Percentiles rank a stretch among this genome's conserved stretches.
These are phyloP conservation scores for Fusarium coicis DNA, from an alignment of 2,329 filamentous ascomycete species.

Conservation along the genomic window DNA sequence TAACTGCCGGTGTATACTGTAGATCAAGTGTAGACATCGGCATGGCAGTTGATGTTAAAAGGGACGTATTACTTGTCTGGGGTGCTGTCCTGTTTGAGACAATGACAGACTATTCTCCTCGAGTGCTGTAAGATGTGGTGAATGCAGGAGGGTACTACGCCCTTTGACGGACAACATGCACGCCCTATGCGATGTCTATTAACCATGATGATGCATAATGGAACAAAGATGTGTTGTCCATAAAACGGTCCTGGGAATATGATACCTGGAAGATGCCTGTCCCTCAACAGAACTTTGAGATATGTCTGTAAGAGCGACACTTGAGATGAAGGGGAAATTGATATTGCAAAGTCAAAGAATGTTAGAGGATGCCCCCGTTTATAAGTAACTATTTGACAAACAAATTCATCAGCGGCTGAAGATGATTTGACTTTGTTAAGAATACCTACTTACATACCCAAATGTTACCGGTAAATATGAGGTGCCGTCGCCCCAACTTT, in stretches of 20 bases:
- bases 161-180: background rate
- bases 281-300: background rate
- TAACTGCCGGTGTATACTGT: background rate
- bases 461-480: background rate
- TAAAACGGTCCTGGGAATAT: background rate
- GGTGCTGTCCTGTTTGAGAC: background rate
- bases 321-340: background rate
- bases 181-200: background rate
- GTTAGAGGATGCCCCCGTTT: background rate
- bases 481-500: constrained; percentile 33
- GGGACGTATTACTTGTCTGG: background rate
- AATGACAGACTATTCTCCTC: background rate
- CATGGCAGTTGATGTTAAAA: background rate
- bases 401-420: background rate
- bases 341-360: background rate
- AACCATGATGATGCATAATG: background rate
- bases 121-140: background rate
- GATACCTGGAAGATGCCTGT: background rate
- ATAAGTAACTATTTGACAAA: background rate
- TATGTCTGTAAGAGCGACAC: background rate
- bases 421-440: background rate
- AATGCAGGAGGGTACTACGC: background rate
- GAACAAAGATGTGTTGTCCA: background rate
- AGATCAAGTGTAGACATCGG: background rate
- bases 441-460: background rate